phyloP scores from a whole-genome alignment of 164 flowering plant species.

The Santalum album region DNA sequence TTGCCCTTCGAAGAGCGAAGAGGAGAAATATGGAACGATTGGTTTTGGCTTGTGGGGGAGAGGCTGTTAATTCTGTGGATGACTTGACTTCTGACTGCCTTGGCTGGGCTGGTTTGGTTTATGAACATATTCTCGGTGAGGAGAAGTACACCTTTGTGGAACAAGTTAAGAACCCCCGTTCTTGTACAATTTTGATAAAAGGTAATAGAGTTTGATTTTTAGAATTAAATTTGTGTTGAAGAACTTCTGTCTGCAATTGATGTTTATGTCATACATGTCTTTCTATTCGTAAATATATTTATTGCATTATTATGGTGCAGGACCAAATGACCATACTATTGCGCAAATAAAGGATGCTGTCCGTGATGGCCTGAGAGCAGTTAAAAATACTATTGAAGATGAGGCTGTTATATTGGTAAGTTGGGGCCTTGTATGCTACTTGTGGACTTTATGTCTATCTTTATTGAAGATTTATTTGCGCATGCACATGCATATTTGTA shows the following conservation, averaged over 20 bases:
- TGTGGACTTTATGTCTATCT: too few relatives aligned
- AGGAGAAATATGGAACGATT: constrained; percentile 94
- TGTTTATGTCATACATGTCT: neutral
- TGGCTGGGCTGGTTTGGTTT: constrained; percentile 99
- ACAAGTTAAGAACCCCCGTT: constrained; percentile 82
- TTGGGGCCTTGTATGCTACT: neutral
- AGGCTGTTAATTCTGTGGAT: constrained; percentile 94
- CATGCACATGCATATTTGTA: too few relatives aligned
- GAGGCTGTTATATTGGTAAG: constrained; percentile 77
- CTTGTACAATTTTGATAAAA: constrained; percentile 92
- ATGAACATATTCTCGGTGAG: constrained; percentile 96
- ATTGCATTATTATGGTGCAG: constrained; percentile 26
- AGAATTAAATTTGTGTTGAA: too few relatives aligned
- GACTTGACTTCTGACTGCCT: constrained; percentile 83
- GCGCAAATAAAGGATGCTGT: constrained; percentile 99
- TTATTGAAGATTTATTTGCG: too few relatives aligned
- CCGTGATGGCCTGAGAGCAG: constrained; percentile 93
- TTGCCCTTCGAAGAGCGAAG: constrained; percentile 94
- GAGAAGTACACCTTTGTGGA: constrained; percentile 96
- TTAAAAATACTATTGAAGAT: constrained; percentile 94
- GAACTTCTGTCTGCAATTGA: too few relatives aligned
- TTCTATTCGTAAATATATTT: neutral
- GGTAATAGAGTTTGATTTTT: constrained; percentile 28
- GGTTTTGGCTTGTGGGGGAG: constrained; percentile 98
- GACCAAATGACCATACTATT: constrained; percentile 97